Conservation (phyloP, 495 filamentous ascomycete genomes). For the Penicillium diatomitis region DNA sequence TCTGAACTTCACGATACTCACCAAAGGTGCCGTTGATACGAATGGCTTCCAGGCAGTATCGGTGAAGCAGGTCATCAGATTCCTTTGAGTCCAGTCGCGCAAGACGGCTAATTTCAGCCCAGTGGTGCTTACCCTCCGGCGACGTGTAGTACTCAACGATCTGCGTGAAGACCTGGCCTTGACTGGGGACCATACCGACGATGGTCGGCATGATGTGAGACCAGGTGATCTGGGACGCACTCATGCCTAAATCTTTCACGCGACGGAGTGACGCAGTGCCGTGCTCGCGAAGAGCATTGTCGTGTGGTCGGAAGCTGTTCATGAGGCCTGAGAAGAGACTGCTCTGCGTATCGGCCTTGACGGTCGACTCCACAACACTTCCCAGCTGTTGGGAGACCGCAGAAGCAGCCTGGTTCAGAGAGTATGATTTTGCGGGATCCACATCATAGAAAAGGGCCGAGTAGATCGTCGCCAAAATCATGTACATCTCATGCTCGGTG, state of each 20-base stretch:
- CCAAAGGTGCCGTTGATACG: slow-evolving; percentile 54
- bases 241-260: slow-evolving; percentile 55
- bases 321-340: slow-evolving; percentile 48
- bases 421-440: slow-evolving; percentile 43
- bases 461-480: slow-evolving; percentile 61
- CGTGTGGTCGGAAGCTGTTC: slow-evolving; percentile 44
- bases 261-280: slow-evolving; percentile 62
- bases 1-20: slow-evolving; percentile 42
- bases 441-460: slow-evolving; percentile 47
- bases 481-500: slow-evolving; percentile 72
- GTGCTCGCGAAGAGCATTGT: slow-evolving; percentile 50
- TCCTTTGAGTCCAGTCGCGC: slow-evolving; percentile 38
- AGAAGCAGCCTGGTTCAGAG: slow-evolving; percentile 51
- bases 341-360: slow-evolving; percentile 53
- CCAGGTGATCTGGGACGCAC: slow-evolving; percentile 63
- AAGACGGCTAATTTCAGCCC: slow-evolving; percentile 49
- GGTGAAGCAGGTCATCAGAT: slow-evolving; percentile 41
- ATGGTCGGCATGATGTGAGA: slow-evolving; percentile 57
- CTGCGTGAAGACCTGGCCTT: slow-evolving; percentile 67
- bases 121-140: slow-evolving; percentile 42
- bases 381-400: slow-evolving; percentile 56
- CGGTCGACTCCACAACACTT: slow-evolving; percentile 48
- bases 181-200: slow-evolving; percentile 55
- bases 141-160: slow-evolving; percentile 72
- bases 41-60: slow-evolving; percentile 45